Conservation (phyloP, 2,329 filamentous ascomycete genomes). For the Knoxdaviesia proteae region DNA sequence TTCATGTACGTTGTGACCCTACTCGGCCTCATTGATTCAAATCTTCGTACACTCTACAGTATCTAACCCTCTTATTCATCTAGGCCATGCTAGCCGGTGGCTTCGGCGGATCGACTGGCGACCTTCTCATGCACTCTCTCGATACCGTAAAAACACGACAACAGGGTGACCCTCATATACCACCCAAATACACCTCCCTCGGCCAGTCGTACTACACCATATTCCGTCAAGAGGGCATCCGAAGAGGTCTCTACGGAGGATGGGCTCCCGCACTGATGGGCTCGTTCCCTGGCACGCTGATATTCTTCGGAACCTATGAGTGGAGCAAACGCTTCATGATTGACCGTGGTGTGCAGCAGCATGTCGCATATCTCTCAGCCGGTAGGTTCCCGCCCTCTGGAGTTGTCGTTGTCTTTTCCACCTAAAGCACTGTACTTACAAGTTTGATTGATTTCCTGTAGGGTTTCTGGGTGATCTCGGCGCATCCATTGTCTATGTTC, state of each 20-base stretch:
- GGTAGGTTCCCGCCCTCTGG: conserved; percentile 27
- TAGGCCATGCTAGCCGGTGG: conserved; percentile 92
- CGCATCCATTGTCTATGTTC: conserved; percentile 84
- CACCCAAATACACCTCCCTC: conserved; percentile 80
- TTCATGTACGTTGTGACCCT: conserved; percentile 16
- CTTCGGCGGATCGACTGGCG: conserved; percentile 76
- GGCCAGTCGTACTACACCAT: conserved; percentile 85
- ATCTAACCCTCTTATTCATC: too few species aligned
- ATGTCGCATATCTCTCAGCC: conserved; percentile 67
- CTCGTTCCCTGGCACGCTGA: conserved; percentile 79
- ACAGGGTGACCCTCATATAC: conserved; percentile 84
- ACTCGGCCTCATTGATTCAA: not conserved
- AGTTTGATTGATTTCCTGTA: conserved; percentile 12
- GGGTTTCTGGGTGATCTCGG: conserved; percentile 87
- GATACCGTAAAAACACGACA: conserved; percentile 97
- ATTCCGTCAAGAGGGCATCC: conserved; percentile 72
- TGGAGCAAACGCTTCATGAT: conserved; percentile 81
- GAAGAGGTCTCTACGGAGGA: conserved; percentile 78
- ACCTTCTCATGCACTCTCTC: conserved; percentile 96
- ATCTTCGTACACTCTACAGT: not conserved
- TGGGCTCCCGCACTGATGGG: conserved; percentile 78
- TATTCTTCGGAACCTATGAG: conserved; percentile 95
- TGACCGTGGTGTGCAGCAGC: conserved; percentile 62
- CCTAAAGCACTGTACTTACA: too few species aligned
- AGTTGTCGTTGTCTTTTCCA: too few species aligned